Percentiles rank a stretch among this genome's conserved stretches.
These are phyloP conservation scores for Penicillium sp. DNA, from an alignment of 2,329 filamentous ascomycete genomes.

Conservation along the genomic window DNA sequence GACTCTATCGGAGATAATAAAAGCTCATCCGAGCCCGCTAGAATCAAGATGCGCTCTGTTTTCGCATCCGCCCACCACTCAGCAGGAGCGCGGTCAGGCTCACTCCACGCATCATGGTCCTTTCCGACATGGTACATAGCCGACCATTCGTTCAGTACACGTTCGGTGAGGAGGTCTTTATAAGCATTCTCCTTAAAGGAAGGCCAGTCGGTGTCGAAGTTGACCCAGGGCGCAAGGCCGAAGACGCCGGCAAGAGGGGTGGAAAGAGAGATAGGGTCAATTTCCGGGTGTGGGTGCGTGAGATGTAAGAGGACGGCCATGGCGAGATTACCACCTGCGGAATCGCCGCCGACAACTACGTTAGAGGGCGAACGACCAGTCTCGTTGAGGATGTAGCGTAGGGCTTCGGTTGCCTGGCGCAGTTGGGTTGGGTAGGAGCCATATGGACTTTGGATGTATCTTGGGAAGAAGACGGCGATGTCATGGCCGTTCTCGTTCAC, in stretches of 20 bases:
- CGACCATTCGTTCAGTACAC: constrained; percentile 48
- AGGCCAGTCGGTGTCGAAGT: constrained; percentile 48
- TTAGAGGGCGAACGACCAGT: constrained; percentile 35
- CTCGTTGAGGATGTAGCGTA: constrained; percentile 43
- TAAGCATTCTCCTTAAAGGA: constrained; percentile 50
- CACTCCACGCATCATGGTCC: constrained; percentile 54
- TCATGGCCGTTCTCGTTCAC: constrained; percentile 47
- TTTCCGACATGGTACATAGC: constrained; percentile 49
- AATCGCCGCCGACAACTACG: constrained; percentile 46
- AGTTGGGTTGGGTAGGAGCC: constrained; percentile 45
- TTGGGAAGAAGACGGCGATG: constrained; percentile 55
- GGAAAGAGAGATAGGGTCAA: constrained; percentile 45
- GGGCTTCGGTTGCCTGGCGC: constrained; percentile 40
- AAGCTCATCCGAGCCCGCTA: constrained; percentile 59
- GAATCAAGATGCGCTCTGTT: constrained; percentile 55
- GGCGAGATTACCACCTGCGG: constrained; percentile 46
- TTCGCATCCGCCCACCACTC: constrained; percentile 58
- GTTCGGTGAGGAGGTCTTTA: constrained; percentile 53
- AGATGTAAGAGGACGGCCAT: constrained; percentile 39
- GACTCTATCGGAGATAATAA: constrained; percentile 45
- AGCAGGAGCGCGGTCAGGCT: constrained; percentile 51
- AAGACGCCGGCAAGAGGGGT: constrained; percentile 50
- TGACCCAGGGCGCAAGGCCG: constrained; percentile 61
- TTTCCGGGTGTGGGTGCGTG: constrained; percentile 58
- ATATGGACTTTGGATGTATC: constrained; percentile 57